These are phyloP conservation scores for Fusarium sp. DNA, from an alignment of 2,329 filamentous ascomycete species.

Conservation along the genomic window DNA sequence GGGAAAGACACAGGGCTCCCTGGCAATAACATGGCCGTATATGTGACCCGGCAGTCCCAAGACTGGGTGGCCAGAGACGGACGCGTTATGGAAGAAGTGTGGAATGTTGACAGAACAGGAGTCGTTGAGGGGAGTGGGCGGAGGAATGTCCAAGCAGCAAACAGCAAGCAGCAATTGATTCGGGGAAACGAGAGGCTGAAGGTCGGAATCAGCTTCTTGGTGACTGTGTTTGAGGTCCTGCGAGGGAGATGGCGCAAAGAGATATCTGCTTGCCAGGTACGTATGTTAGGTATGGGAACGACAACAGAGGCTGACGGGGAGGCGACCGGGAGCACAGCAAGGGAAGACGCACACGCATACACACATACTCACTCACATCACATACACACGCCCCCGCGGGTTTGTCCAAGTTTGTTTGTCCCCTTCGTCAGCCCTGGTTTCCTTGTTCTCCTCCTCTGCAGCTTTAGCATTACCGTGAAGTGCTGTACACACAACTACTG, in stretches of 20 bases:
- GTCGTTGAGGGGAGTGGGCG: background rate
- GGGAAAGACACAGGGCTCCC: constrained; percentile 43
- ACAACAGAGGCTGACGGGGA: constrained; percentile 27
- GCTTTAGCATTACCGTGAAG: constrained; percentile 33
- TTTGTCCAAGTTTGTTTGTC: constrained; percentile 30
- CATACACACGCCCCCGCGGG: constrained; percentile 25
- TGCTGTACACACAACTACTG: constrained; percentile 34
- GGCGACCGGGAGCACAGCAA: constrained; percentile 26
- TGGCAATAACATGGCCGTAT: constrained; percentile 44
- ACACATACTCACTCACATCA: constrained; percentile 30
- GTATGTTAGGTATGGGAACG: constrained; percentile 16
- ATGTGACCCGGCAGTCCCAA: constrained; percentile 36
- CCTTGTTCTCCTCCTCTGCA: constrained; percentile 23
- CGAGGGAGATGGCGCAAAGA: constrained; percentile 1
- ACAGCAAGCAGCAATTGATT: background rate
- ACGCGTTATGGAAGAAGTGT: constrained; percentile 31
- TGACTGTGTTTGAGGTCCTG: background rate
- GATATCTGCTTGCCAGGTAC: constrained; percentile 25
- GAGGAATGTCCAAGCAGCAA: background rate
- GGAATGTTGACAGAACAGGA: constrained; percentile 28
- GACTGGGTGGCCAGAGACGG: constrained; percentile 14
- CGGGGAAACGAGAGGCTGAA: background rate
- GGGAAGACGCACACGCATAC: constrained; percentile 29
- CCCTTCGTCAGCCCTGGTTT: constrained; percentile 36
- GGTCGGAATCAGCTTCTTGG: background rate